These are phyloP conservation scores for Chrysosporium queenslandicum DNA, from an alignment of 2,329 filamentous ascomycete genomes.

Conservation along the genomic window DNA sequence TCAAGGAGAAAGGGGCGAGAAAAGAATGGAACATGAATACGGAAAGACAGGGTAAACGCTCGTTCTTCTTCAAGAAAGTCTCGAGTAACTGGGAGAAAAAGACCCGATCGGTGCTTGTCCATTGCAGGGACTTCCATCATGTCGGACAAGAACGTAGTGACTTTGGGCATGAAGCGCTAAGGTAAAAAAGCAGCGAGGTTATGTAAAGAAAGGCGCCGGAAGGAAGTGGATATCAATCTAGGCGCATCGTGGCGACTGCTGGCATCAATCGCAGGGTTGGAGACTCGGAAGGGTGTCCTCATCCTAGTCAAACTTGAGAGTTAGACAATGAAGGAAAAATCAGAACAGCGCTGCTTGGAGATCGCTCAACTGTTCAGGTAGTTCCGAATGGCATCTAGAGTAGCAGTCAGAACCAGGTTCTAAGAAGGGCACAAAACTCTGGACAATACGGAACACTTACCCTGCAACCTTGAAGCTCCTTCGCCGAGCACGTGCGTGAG, in stretches of 20 bases:
- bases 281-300: background rate
- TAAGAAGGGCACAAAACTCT: background rate
- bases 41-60: background rate
- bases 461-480: conserved; percentile 73
- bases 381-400: conserved; percentile 38
- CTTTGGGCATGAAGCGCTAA: background rate
- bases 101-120: background rate
- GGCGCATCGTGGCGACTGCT: background rate
- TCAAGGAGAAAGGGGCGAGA: background rate
- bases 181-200: background rate
- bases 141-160: background rate
- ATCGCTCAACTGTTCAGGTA: conserved; percentile 39
- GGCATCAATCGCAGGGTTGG: background rate
- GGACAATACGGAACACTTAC: conserved; percentile 30
- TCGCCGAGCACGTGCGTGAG: conserved; percentile 73
- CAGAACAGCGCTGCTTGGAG: conserved; percentile 4
- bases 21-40: background rate
- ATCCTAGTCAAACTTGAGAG: background rate
- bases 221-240: background rate
- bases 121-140: background rate
- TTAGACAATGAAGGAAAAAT: conserved; percentile 10
- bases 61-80: background rate
- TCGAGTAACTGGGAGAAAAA: background rate
- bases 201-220: background rate
- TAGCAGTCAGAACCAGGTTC: background rate